Evolutionary conservation across 768 basidiomycete genomes (phyloP).

Genomic region (Albatrellus ellisii): DNA sequence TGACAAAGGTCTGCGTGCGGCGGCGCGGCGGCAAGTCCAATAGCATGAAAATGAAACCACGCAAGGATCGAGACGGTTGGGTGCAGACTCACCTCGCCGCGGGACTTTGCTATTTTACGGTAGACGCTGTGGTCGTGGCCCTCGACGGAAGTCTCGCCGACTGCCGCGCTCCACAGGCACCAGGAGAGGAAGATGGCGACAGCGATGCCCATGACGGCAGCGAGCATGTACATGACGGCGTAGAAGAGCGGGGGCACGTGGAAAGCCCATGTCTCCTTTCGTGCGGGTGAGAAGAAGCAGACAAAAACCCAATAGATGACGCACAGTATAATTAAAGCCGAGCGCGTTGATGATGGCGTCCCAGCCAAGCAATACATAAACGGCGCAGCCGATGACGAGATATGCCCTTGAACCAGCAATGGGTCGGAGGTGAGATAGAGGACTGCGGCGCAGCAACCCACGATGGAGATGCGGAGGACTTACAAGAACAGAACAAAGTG

Average conservation of each 20-base stretch:
- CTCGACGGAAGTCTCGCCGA: conserved; percentile 85
- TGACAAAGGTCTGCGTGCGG: conserved; percentile 77
- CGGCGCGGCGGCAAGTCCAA: no score
- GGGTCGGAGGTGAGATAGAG: no score
- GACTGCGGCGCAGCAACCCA: background rate
- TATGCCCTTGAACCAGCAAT: no score
- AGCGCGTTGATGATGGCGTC: conserved; percentile 41
- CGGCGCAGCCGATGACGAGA: conserved; percentile 59
- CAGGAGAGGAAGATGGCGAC: conserved; percentile 61
- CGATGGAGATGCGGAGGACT: conserved; percentile 16
- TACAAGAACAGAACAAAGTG: conserved; percentile 95
- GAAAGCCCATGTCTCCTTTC: conserved; percentile 17
- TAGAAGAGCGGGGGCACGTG: conserved; percentile 55
- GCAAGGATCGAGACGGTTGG: no score
- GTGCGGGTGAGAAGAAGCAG: background rate
- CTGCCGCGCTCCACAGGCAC: conserved; percentile 57
- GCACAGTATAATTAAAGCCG: conserved; percentile 34
- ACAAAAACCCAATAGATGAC: conserved; percentile 4
- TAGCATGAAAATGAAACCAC: no score
- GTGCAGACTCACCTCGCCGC: conserved; percentile 48
- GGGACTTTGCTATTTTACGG: conserved; percentile 44
- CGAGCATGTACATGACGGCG: conserved; percentile 65
- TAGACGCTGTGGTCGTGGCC: conserved; percentile 79
- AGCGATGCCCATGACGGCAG: conserved; percentile 60
- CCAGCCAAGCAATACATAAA: conserved; percentile 53